Percentiles rank a stretch among this genome's conserved stretches.
phyloP scores from a whole-genome alignment of 2,329 filamentous ascomycete genomes.

The Teratosphaeria viscida region DNA sequence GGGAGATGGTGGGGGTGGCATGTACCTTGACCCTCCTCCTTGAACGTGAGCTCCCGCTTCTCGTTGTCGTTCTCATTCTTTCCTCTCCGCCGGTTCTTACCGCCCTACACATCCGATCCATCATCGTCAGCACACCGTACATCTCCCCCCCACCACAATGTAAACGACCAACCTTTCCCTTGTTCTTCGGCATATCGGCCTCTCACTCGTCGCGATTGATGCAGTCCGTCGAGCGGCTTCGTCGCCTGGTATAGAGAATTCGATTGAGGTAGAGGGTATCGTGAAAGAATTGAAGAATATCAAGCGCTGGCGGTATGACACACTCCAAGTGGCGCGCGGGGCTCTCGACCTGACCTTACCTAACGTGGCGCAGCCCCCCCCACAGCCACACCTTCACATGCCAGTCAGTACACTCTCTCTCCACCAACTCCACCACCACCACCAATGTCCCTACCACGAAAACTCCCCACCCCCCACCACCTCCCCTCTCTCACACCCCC shows the following conservation, averaged over 20 bases:
- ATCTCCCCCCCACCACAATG: not conserved
- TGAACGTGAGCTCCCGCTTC: conserved; percentile 97
- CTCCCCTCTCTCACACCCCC: not conserved
- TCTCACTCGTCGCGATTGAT: conserved; percentile 9
- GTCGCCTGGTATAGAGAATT: conserved; percentile 11
- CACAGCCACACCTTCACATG: not conserved
- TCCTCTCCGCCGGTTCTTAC: conserved; percentile 95
- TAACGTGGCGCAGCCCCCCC: not conserved
- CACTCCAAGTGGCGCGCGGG: not conserved
- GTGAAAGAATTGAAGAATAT: conserved; percentile 1
- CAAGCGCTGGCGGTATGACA: not conserved
- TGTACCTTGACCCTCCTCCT: conserved; percentile 85
- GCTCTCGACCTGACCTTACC: not conserved
- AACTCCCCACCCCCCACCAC: not conserved
- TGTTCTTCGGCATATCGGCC: conserved; percentile 89
- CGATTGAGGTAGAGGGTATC: conserved; percentile 1
- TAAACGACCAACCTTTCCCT: conserved; percentile 74
- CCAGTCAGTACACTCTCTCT: not conserved
- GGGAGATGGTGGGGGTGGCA: conserved; percentile 1
- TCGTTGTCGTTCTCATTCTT: conserved; percentile 85
- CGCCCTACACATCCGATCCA: conserved; percentile 47
- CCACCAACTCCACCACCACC: not conserved
- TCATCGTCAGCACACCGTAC: conserved; percentile 31
- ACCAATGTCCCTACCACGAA: not conserved
- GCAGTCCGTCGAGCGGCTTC: conserved; percentile 16